Base-by-base conservation (phyloP, 2,329 filamentous ascomycete genomes). In the Leptographium galeiforme region DNA sequence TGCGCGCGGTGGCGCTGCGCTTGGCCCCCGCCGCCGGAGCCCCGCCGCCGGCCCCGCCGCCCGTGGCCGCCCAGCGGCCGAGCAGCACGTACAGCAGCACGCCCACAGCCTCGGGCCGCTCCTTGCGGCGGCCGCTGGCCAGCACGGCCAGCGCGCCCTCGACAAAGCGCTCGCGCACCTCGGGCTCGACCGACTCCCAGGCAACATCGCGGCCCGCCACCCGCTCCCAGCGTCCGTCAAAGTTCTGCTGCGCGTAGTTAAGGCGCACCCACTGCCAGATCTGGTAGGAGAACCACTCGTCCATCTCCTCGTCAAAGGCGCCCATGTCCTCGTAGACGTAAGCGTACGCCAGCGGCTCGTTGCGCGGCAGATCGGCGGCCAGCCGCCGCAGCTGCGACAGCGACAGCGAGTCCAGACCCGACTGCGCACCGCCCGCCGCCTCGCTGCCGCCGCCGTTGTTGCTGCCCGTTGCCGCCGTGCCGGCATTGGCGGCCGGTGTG, bases 281-380 rank as follows among this genome's bases (percentile, higher is more conserved):
- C 61, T 86, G 85, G 68, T 97, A 96, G 52, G 85, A 82, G 68
- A 98, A 98, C 93, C 93, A 98, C 70, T 98, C 93, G 65, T 97
- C 89, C 48, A 98, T 76, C 72, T 98, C 93, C 58, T 93, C 88
- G 18, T 87, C 81, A 61, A 95, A 84, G 0, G 81, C 72, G 25
- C 84, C 82, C 53, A 78, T 77, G 66, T 91, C 86, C 32, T 78
- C 72, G 69, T 91, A 91, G 58, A 79, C 79, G 65, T 95, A 98
- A 56, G 93, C 89, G 72, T 98, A 98, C 12, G 82, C 81, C 45
- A 77, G 73, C 50, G 84, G 78, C 59, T 89, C 85, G 51, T 75
- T 65, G 58, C 79, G 80, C 16, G 85, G 85, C 60, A 88, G 81
- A 55, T 90, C 86, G 57, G 81, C 79, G 18, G 90, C 84, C 52